phyloP scores from a whole-genome alignment of 805 yeast genomes.

The Allodekkera sacchari region DNA sequence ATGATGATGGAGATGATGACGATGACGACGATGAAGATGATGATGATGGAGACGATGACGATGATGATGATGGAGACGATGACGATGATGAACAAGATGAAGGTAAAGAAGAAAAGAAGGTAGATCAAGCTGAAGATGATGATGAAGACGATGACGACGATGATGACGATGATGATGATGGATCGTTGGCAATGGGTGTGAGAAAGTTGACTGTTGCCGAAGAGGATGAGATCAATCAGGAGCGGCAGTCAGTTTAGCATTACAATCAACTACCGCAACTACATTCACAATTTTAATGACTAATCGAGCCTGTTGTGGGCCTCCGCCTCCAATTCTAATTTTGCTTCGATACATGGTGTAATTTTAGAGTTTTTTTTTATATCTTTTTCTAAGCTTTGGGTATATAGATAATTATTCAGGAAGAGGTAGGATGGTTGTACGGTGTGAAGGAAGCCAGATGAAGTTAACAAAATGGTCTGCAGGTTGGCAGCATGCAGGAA shows the following conservation, averaged over 20 bases:
- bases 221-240: constrained; percentile 19
- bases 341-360: no score
- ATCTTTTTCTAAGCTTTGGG: no score
- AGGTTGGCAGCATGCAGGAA: no score
- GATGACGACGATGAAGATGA: constrained; percentile 28
- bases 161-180: constrained; percentile 10
- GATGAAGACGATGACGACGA: constrained; percentile 7
- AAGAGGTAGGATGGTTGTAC: no score
- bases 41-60: constrained; percentile 14
- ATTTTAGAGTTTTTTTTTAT: no score
- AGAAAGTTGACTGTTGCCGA: constrained; percentile 24
- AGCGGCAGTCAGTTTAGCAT: constrained; percentile 1
- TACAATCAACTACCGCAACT: no score
- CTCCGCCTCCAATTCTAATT: no score
- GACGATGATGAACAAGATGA: constrained; percentile 22
- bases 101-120: constrained; percentile 17
- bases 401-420: no score
- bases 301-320: no score
- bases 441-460: no score
- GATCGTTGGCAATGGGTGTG: constrained; percentile 12
- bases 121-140: constrained; percentile 14
- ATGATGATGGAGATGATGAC: constrained; percentile 25
- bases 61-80: constrained; percentile 21
- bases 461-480: no score
- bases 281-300: no score